These are phyloP conservation scores for Skeletonema menzelii DNA, from an alignment of 108 stramenopile genomes.

Conservation along the genomic window DNA sequence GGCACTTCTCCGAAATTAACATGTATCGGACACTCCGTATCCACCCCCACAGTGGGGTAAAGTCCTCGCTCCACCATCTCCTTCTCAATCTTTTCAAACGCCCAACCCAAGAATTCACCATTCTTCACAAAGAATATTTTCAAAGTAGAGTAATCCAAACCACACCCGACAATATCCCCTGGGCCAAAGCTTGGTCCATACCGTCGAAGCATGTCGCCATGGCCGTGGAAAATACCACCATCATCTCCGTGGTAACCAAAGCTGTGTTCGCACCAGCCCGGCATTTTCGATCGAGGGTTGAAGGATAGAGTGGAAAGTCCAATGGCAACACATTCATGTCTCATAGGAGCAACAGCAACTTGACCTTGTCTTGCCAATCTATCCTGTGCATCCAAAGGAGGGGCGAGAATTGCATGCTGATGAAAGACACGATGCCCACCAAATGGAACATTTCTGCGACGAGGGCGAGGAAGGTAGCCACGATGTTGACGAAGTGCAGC, in stretches of 20 bases:
- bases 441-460: neutral
- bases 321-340: slow-evolving; percentile 71
- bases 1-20: slow-evolving; percentile 67
- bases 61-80: slow-evolving; percentile 48
- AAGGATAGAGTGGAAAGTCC: slow-evolving; percentile 64
- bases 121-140: slow-evolving; percentile 82
- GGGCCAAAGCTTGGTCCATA: slow-evolving; percentile 76
- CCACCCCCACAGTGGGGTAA: slow-evolving; percentile 79
- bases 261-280: slow-evolving; percentile 72
- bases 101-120: slow-evolving; percentile 77
- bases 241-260: slow-evolving; percentile 88
- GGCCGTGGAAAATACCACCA: slow-evolving; percentile 75
- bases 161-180: slow-evolving; percentile 87
- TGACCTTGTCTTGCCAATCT: neutral
- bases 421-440: neutral
- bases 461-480: neutral
- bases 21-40: slow-evolving; percentile 57
- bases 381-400: neutral
- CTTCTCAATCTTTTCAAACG: slow-evolving; percentile 35
- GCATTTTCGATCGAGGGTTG: slow-evolving; percentile 57
- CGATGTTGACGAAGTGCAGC: neutral
- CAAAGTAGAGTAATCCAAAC: slow-evolving; percentile 60
- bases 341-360: neutral
- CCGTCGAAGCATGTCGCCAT: slow-evolving; percentile 65
- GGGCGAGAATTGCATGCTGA: too few species aligned